Evolutionary conservation across 768 basidiomycete species (phyloP).

Genomic region (Leccinum uliginosum): DNA sequence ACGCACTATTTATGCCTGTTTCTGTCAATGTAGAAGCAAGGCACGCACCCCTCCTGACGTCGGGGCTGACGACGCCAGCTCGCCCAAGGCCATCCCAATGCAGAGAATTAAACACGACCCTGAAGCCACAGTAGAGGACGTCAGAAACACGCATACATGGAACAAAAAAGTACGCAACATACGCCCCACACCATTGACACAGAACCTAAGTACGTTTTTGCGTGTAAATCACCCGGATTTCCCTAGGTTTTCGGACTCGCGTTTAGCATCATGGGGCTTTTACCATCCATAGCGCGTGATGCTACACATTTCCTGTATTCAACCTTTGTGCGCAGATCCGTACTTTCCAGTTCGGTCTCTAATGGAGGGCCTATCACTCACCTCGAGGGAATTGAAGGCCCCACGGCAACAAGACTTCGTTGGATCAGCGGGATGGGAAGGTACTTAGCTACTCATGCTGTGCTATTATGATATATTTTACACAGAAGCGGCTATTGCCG

Average conservation of each 20-base stretch:
- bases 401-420: too few relatives aligned
- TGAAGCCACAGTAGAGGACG: slow-evolving; percentile 29
- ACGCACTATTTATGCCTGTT: neutral
- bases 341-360: slow-evolving; percentile 39
- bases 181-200: slow-evolving; percentile 42
- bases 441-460: too few relatives aligned
- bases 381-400: too few relatives aligned
- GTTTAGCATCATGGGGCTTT: slow-evolving; percentile 64
- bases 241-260: slow-evolving; percentile 62
- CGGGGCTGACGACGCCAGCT: slow-evolving; percentile 36
- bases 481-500: too few relatives aligned
- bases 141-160: neutral
- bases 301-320: neutral
- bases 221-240: neutral
- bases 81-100: slow-evolving; percentile 36
- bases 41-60: slow-evolving; percentile 34
- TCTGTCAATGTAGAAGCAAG: neutral
- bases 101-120: slow-evolving; percentile 32
- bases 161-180: slow-evolving; percentile 5
- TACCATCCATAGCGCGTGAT: slow-evolving; percentile 54
- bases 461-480: too few relatives aligned
- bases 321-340: slow-evolving; percentile 30
- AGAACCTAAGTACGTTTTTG: too few relatives aligned
- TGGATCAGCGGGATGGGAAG: too few relatives aligned
- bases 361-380: slow-evolving; percentile 50